Percentiles rank a stretch among this genome's conserved stretches.
Evolutionary conservation across 2,329 filamentous ascomycete genomes (phyloP).

Genomic region (Xenosphaeropsis pyriputrescens): DNA sequence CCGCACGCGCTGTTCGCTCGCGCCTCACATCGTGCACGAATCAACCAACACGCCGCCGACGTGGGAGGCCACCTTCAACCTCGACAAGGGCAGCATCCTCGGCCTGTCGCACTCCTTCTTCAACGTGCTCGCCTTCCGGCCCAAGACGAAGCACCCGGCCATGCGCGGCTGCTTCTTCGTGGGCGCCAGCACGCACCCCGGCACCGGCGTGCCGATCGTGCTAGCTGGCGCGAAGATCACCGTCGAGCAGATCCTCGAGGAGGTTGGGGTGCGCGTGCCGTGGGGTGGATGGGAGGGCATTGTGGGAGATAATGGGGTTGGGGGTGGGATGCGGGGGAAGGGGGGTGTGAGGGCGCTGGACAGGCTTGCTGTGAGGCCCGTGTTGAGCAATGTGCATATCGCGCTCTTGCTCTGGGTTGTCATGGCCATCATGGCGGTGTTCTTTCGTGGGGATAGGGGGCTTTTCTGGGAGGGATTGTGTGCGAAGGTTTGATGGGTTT

Average conservation of each 20-base stretch:
- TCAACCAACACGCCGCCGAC: slow-evolving; percentile 47
- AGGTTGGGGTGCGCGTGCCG: slow-evolving; percentile 6
- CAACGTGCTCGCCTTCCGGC: slow-evolving; percentile 55
- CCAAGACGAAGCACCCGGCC: slow-evolving; percentile 28
- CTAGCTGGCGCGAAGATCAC: slow-evolving; percentile 54
- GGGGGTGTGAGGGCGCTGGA: slow-evolving; percentile 9
- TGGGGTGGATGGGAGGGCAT: slow-evolving; percentile 6
- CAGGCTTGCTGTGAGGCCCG: slow-evolving; percentile 1
- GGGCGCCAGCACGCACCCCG: slow-evolving; percentile 61
- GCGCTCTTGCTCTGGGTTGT: background rate
- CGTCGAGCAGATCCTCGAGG: slow-evolving; percentile 31
- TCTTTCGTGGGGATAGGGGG: too few species aligned
- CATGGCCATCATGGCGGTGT: too few species aligned
- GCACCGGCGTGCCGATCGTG: slow-evolving; percentile 62
- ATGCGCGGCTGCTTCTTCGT: slow-evolving; percentile 51
- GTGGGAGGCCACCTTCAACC: slow-evolving; percentile 57
- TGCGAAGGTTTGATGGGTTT: too few species aligned
- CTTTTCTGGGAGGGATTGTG: too few species aligned
- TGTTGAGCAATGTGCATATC: background rate
- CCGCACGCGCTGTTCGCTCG: slow-evolving; percentile 40
- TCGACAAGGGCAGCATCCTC: slow-evolving; percentile 61
- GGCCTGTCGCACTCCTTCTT: slow-evolving; percentile 61
- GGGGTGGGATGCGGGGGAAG: slow-evolving; percentile 6
- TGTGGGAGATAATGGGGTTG: slow-evolving; percentile 7
- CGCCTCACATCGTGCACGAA: slow-evolving; percentile 29